Conservation (phyloP, 208 protist species). For the Porcisia deanei region DNA sequence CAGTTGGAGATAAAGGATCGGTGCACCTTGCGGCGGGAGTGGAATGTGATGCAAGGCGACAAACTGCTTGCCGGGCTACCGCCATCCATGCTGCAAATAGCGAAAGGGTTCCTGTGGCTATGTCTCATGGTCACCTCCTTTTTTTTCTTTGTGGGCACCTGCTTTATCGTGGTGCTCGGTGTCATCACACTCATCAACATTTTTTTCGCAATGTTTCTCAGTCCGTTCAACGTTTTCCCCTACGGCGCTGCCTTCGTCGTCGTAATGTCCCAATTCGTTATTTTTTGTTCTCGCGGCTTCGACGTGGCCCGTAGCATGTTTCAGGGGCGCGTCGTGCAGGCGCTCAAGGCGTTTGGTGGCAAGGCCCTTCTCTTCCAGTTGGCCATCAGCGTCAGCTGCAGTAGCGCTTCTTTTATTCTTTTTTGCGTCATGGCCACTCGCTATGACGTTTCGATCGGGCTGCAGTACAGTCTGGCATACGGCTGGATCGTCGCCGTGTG, state of each 20-base stretch:
- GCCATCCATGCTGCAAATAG: constrained; percentile 29
- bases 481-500: constrained; percentile 70
- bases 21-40: constrained; percentile 15
- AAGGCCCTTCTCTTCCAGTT: constrained; percentile 48
- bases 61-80: constrained; percentile 41
- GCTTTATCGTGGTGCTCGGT: constrained; percentile 54
- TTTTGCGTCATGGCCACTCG: constrained; percentile 56
- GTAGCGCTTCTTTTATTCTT: constrained; percentile 50
- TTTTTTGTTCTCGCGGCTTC: constrained; percentile 66
- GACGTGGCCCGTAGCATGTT: constrained; percentile 63
- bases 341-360: constrained; percentile 42
- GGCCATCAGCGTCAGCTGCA: constrained; percentile 30
- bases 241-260: constrained; percentile 60
- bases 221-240: constrained; percentile 58
- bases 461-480: constrained; percentile 68
- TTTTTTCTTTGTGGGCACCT: constrained; percentile 58
- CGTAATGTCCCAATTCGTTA: constrained; percentile 38
- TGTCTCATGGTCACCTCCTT: constrained; percentile 58
- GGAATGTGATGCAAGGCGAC: constrained; percentile 23
- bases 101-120: constrained; percentile 59
- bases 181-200: constrained; percentile 42
- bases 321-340: constrained; percentile 55
- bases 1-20: constrained; percentile 47
- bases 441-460: constrained; percentile 45
- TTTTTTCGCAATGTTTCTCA: constrained; percentile 67